These are phyloP conservation scores for Phylloporus rhodoxanthus DNA, from an alignment of 768 basidiomycete genomes.

Conservation along the genomic window DNA sequence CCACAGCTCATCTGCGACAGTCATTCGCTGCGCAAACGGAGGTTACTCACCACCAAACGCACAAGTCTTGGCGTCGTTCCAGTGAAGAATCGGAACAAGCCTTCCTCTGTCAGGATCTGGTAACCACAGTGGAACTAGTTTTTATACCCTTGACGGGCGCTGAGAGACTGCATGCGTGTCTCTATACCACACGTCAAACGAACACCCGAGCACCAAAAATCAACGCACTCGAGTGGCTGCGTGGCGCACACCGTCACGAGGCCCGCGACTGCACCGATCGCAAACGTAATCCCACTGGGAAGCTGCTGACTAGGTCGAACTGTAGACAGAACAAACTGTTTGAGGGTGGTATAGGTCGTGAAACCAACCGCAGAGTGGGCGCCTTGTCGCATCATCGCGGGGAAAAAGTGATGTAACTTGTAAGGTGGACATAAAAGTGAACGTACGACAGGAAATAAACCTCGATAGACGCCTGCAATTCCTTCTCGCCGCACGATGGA, in stretches of 20 bases:
- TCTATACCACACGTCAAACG: slow-evolving; percentile 42
- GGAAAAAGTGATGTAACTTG: background rate
- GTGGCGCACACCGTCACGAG: slow-evolving; percentile 91
- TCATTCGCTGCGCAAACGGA: background rate
- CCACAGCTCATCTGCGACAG: slow-evolving; percentile 74
- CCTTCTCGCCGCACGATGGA: slow-evolving; percentile 87
- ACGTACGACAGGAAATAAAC: slow-evolving; percentile 88
- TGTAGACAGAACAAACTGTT: slow-evolving; percentile 86
- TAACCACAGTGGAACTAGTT: slow-evolving; percentile 97
- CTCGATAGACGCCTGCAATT: slow-evolving; percentile 77
- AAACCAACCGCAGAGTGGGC: slow-evolving; percentile 96
- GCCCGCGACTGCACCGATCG: slow-evolving; percentile 88
- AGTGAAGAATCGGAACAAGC: slow-evolving; percentile 88
- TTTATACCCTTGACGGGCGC: slow-evolving; percentile 75
- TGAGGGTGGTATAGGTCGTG: slow-evolving; percentile 90
- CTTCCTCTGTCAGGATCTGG: slow-evolving; percentile 87
- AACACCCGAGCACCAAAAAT: background rate
- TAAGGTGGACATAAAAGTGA: too few species aligned
- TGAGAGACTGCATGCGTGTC: slow-evolving; percentile 94
- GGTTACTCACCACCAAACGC: slow-evolving; percentile 66
- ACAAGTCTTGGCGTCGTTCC: slow-evolving; percentile 89
- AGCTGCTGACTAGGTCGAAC: slow-evolving; percentile 77
- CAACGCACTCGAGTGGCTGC: slow-evolving; percentile 72
- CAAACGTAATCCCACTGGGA: slow-evolving; percentile 86
- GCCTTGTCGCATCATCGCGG: slow-evolving; percentile 89